These are phyloP conservation scores for Cyclostephanos invisitatus DNA, from an alignment of 108 stramenopile species.

Conservation along the genomic window DNA sequence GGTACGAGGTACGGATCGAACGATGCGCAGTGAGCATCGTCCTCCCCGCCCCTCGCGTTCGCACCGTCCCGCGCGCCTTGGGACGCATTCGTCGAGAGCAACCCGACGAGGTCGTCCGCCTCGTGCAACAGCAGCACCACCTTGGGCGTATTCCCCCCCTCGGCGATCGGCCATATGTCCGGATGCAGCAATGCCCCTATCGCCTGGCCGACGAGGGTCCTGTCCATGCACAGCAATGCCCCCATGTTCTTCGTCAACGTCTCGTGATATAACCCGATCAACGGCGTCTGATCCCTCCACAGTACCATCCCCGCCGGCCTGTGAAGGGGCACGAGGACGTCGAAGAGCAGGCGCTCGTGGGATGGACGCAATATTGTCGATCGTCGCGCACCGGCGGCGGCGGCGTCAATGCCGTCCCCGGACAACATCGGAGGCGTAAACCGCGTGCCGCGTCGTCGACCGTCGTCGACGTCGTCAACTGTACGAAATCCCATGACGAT, in stretches of 20 bases:
- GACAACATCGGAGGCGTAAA: neutral
- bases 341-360: conserved; percentile 57
- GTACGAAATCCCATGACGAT: conserved; percentile 57
- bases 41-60: neutral
- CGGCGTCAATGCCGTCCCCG: neutral
- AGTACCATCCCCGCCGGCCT: conserved; percentile 78
- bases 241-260: conserved; percentile 73
- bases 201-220: conserved; percentile 44
- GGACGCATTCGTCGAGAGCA: conserved; percentile 28
- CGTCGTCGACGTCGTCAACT: neutral
- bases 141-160: conserved; percentile 76
- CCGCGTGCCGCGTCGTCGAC: too few relatives aligned
- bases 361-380: conserved; percentile 29
- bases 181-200: conserved; percentile 62
- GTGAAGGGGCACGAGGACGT: conserved; percentile 78
- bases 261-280: conserved; percentile 82
- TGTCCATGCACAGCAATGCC: conserved; percentile 44
- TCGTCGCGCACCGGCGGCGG: neutral
- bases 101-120: conserved; percentile 72
- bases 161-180: conserved; percentile 65
- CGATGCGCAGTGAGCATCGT: conserved; percentile 11
- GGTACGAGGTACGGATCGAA: conserved; percentile 38
- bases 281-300: conserved; percentile 83
- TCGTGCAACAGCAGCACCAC: conserved; percentile 80
- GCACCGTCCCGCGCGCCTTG: conserved; percentile 8